phyloP scores from a whole-genome alignment of 768 basidiomycete genomes.

The Cystobasidium onofrii region DNA sequence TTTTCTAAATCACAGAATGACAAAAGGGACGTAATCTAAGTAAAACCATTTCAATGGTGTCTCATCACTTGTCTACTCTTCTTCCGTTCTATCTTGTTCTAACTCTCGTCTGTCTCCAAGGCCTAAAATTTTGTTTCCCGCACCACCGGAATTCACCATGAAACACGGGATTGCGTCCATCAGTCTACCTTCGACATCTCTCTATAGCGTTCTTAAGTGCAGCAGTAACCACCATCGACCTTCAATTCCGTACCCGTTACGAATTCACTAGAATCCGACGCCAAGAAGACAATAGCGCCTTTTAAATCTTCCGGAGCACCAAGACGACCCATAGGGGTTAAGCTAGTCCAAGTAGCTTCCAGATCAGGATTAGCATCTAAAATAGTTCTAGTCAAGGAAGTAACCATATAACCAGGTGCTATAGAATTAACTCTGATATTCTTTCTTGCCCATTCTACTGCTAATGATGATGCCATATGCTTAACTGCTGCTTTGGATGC shows the following conservation, averaged over 20 bases:
- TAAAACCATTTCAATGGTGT: too few relatives aligned
- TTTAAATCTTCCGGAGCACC: slow-evolving; percentile 87
- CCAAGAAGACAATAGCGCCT: slow-evolving; percentile 77
- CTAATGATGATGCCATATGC: slow-evolving; percentile 85
- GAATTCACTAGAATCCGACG: slow-evolving; percentile 67
- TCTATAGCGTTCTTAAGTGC: slow-evolving; percentile 6
- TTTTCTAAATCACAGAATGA: too few relatives aligned
- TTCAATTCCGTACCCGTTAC: slow-evolving; percentile 25
- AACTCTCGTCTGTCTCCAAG: too few relatives aligned
- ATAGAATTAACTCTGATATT: slow-evolving; percentile 49
- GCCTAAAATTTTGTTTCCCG: too few relatives aligned
- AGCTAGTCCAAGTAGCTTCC: slow-evolving; percentile 71
- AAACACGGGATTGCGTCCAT: too few relatives aligned
- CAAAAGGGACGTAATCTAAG: too few relatives aligned
- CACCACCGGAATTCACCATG: too few relatives aligned
- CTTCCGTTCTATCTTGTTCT: too few relatives aligned
- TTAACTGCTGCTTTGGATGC: slow-evolving; percentile 90
- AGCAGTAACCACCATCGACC: slow-evolving; percentile 32
- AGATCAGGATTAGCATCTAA: slow-evolving; percentile 65
- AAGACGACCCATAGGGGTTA: slow-evolving; percentile 83
- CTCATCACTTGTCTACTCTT: too few relatives aligned
- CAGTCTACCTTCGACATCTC: neutral
- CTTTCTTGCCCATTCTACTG: slow-evolving; percentile 94
- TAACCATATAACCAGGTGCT: slow-evolving; percentile 83
- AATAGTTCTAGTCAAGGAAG: slow-evolving; percentile 76